Evolutionary conservation across 2,329 filamentous ascomycete genomes (phyloP).

Genomic region (Fusarium brevicatenulatum): DNA sequence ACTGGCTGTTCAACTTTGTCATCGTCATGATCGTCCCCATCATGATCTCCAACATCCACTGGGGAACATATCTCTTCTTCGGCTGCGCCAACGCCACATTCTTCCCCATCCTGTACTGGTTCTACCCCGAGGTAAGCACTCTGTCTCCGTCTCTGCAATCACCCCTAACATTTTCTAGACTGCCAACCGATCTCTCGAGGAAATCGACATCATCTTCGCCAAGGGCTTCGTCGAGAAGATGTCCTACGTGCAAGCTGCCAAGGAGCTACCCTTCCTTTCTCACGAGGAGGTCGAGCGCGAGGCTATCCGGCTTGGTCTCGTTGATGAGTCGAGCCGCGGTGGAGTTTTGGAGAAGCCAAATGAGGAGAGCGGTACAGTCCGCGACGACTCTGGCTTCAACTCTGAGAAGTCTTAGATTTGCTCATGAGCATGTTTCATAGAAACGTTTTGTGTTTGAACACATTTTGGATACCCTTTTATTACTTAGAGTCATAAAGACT

Average conservation of each 20-base stretch:
- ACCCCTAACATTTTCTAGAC: constrained; percentile 35
- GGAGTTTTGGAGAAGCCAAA: constrained; percentile 35
- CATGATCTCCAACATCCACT: constrained; percentile 67
- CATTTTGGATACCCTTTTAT: constrained; percentile 21
- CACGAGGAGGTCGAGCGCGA: constrained; percentile 64
- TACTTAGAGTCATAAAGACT: constrained; percentile 6
- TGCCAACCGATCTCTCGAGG: constrained; percentile 59
- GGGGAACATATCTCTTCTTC: constrained; percentile 62
- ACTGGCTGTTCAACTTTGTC: constrained; percentile 64
- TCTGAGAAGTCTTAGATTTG: constrained; percentile 27
- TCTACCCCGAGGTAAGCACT: constrained; percentile 52
- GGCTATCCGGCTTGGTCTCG: constrained; percentile 43
- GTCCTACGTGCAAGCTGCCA: constrained; percentile 67
- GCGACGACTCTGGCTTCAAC: constrained; percentile 33
- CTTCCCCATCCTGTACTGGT: constrained; percentile 61
- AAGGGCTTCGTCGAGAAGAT: constrained; percentile 69
- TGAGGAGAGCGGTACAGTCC: constrained; percentile 23
- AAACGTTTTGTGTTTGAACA: neutral
- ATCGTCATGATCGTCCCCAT: constrained; percentile 72
- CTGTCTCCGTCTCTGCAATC: fast-evolving
- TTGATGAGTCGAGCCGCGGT: constrained; percentile 20
- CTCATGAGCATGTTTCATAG: neutral
- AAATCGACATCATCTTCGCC: constrained; percentile 69
- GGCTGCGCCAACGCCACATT: constrained; percentile 63
- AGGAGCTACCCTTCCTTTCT: constrained; percentile 64